phyloP scores from a whole-genome alignment of 768 basidiomycete genomes.

The Boletus subparvulus region DNA sequence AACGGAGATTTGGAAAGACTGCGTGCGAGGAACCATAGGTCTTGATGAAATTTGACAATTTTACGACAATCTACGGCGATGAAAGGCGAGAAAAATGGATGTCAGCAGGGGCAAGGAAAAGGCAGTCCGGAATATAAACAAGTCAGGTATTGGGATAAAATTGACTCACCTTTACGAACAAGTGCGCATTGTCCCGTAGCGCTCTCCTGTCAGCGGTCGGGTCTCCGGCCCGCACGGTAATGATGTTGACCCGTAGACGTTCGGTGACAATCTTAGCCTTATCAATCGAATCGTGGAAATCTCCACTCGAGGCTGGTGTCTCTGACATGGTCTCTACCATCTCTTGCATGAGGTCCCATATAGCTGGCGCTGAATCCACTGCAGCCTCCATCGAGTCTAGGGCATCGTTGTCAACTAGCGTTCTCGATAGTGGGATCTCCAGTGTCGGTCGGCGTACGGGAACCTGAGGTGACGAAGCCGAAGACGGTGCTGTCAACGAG shows the following conservation, averaged over 20 bases:
- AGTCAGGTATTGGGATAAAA: neutral
- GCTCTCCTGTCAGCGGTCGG: constrained; percentile 54
- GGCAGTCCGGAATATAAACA: neutral
- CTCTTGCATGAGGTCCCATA: constrained; percentile 82
- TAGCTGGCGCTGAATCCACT: constrained; percentile 73
- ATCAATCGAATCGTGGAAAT: constrained; percentile 54
- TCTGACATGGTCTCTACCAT: constrained; percentile 62
- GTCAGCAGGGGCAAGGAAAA: constrained; percentile 4
- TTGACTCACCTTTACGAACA: constrained; percentile 72
- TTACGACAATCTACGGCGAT: constrained; percentile 65
- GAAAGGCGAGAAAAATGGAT: neutral
- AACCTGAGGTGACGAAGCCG: constrained; percentile 34
- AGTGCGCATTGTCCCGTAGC: constrained; percentile 73
- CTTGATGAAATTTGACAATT: constrained; percentile 74
- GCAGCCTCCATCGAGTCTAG: constrained; percentile 77
- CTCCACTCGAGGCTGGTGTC: constrained; percentile 39
- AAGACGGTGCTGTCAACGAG: constrained; percentile 41
- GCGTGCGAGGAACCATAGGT: constrained; percentile 52
- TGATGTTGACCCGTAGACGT: constrained; percentile 58
- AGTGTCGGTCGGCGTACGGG: constrained; percentile 35
- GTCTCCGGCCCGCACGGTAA: constrained; percentile 56
- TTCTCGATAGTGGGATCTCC: constrained; percentile 56
- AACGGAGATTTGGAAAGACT: constrained; percentile 61
- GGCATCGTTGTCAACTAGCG: constrained; percentile 74
- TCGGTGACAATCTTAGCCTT: constrained; percentile 65